These are phyloP conservation scores for Lachnellula arida DNA, from an alignment of 2,329 filamentous ascomycete species.

Conservation along the genomic window DNA sequence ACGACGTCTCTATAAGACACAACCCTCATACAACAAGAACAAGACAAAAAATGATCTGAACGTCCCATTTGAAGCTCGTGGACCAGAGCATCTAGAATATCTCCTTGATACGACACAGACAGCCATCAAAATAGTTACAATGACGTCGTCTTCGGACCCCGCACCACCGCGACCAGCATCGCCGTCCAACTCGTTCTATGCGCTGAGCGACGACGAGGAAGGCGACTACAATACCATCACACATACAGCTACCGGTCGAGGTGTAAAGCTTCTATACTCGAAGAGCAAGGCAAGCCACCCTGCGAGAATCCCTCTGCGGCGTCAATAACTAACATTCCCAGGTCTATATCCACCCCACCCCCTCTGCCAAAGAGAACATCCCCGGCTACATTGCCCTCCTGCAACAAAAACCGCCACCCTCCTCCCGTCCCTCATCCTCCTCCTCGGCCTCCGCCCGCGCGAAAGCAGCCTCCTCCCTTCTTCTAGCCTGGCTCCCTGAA, in stretches of 20 bases:
- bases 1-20: background rate
- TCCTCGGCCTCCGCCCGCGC: slow-evolving; percentile 39
- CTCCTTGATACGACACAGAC: background rate
- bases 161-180: slow-evolving; percentile 49
- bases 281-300: slow-evolving; percentile 77
- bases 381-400: slow-evolving; percentile 88
- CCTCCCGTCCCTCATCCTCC: slow-evolving; percentile 27
- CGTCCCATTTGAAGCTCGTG: background rate
- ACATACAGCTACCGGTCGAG: slow-evolving; percentile 68
- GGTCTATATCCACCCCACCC: slow-evolving; percentile 95
- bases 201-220: slow-evolving; percentile 94
- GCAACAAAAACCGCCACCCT: slow-evolving; percentile 67
- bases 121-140: background rate
- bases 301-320: background rate
- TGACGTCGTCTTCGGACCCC: slow-evolving; percentile 25
- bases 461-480: slow-evolving; percentile 63
- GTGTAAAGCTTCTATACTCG: slow-evolving; percentile 89
- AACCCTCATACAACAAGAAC: background rate
- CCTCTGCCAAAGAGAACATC: slow-evolving; percentile 93
- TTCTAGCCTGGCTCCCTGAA: slow-evolving; percentile 93
- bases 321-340: slow-evolving; percentile 33
- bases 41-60: background rate
- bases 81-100: background rate
- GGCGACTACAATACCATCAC: slow-evolving; percentile 92
- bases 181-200: slow-evolving; percentile 85